These are phyloP conservation scores for Rhizopus arrhizus DNA, from an alignment of 371 early-diverging fungal species.

Conservation along the genomic window DNA sequence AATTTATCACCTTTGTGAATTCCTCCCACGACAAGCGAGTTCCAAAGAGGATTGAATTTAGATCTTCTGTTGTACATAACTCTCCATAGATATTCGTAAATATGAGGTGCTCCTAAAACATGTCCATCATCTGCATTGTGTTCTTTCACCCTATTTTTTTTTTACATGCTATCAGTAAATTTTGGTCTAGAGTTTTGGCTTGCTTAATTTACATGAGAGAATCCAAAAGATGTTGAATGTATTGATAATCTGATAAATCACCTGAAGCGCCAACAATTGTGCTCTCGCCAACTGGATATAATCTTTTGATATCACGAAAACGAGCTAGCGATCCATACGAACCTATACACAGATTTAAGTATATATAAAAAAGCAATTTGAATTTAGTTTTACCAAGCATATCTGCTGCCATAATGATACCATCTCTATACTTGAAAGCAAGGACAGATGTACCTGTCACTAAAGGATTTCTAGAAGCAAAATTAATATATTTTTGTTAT, in stretches of 20 bases:
- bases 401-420: slow-evolving; percentile 97
- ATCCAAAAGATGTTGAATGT: slow-evolving; percentile 84
- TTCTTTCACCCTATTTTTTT: slow-evolving; percentile 74
- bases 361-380: not conserved
- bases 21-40: slow-evolving; percentile 93
- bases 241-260: slow-evolving; percentile 94
- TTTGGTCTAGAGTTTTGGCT: too few relatives aligned
- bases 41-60: slow-evolving; percentile 96
- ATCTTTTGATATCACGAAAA: slow-evolving; percentile 89
- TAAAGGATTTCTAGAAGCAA: slow-evolving; percentile 71
- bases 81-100: slow-evolving; percentile 88
- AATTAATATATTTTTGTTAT: not conserved
- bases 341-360: slow-evolving; percentile 49
- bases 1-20: slow-evolving; percentile 78
- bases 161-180: not conserved
- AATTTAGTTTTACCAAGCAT: slow-evolving; percentile 67
- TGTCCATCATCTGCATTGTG: slow-evolving; percentile 90
- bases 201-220: slow-evolving; percentile 68
- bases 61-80: slow-evolving; percentile 95
- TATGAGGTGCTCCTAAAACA: slow-evolving; percentile 78
- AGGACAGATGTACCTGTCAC: slow-evolving; percentile 96
- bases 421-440: slow-evolving; percentile 95
- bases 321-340: slow-evolving; percentile 97
- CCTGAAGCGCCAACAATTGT: slow-evolving; percentile 94
- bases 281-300: slow-evolving; percentile 77